Evolutionary conservation across 176 grass and related monocot genomes (phyloP), one percentile per base, ranked within the genome.

Genomic region (Coix lacrymajobi): DNA sequence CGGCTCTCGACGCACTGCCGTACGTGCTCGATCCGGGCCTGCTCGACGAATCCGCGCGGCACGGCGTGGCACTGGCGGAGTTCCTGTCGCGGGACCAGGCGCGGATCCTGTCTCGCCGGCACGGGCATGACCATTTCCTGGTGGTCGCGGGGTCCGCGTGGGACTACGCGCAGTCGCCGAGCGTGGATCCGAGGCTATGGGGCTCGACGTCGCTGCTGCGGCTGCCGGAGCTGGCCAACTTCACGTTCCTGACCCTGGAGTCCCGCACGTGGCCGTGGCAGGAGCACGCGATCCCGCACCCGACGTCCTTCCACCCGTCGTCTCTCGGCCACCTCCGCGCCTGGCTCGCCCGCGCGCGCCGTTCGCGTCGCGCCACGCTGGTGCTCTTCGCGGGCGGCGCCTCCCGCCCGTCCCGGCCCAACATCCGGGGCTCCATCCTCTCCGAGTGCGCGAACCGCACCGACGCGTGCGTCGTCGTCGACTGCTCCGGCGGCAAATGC

Each of bases 241-340:
- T 95, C 83, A 93, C 91, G 16, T 80, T 92, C 56, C 79, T 95
- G n/a, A 73, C 87, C 3, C 28, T 90, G 2, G 93, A 98, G 73
- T 86, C 89, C 11, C 88, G 93, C 31, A 61, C 76, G 1, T 93
- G 89, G 92, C 91, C 92, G 7, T 93, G 93, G 91, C 96, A 98
- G 85, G 92, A 98, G 87, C 96, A 93, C 82, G 92, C 96, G 0
- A 66, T 95, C 77, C 93, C 96, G 26, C 83, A 89, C 70, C 79
- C 82, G 46, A 98, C 91, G 24, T 88, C 91, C 2, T 95, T 98
- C 85, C 96, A 95, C 81, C 69, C 69, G 41, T 26, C 86, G 9
- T 84, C 93, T 2, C 62, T 90, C 52, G 40, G 58, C 20, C 82
- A 67, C 58, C 79, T 90, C 56, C 73, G 75, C 40, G 87, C 83